Conservation (phyloP, 192 early-diverging fungal species). For the Glomus cerebriforme region DNA sequence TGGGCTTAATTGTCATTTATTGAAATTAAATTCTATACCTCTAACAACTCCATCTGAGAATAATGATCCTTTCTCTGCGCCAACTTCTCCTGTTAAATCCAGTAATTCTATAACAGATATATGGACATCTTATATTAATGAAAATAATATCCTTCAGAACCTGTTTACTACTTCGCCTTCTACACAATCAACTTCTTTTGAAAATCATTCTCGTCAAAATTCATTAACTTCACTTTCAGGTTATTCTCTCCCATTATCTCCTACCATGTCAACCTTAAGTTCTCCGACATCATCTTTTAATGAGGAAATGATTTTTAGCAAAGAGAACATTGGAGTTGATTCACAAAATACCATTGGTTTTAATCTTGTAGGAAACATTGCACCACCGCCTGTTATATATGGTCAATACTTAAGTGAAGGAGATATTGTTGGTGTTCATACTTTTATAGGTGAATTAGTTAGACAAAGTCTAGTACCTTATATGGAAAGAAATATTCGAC, state of each 20-base stretch:
- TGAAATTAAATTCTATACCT: conserved; percentile 61
- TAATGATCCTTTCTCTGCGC: conserved; percentile 18
- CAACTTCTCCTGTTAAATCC: background rate
- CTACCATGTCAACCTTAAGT: conserved; percentile 40
- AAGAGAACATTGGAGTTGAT: conserved; percentile 39
- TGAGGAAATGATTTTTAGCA: conserved; percentile 39
- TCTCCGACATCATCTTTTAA: conserved; percentile 38
- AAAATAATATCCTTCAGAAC: conserved; percentile 23
- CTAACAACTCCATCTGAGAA: conserved; percentile 34
- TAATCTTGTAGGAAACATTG: conserved; percentile 27
- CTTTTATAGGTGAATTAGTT: conserved; percentile 60
- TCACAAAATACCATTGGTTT: conserved; percentile 36
- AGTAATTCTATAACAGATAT: conserved; percentile 33
- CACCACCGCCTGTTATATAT: conserved; percentile 43
- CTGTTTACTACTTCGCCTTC: conserved; percentile 30
- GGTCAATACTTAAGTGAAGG: conserved; percentile 55
- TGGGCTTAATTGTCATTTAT: conserved; percentile 60
- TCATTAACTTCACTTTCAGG: conserved; percentile 33
- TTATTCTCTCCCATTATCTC: conserved; percentile 30
- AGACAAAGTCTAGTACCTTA: conserved; percentile 78
- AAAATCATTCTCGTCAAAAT: conserved; percentile 34
- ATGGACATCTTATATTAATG: conserved; percentile 49
- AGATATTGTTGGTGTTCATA: conserved; percentile 56
- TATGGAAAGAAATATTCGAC: conserved; percentile 86
- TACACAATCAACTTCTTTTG: conserved; percentile 25